Evolutionary conservation across 179 eudicot genomes (phyloP), one percentile per base, ranked within the genome.

Genomic region (Pouteria campechiana): DNA sequence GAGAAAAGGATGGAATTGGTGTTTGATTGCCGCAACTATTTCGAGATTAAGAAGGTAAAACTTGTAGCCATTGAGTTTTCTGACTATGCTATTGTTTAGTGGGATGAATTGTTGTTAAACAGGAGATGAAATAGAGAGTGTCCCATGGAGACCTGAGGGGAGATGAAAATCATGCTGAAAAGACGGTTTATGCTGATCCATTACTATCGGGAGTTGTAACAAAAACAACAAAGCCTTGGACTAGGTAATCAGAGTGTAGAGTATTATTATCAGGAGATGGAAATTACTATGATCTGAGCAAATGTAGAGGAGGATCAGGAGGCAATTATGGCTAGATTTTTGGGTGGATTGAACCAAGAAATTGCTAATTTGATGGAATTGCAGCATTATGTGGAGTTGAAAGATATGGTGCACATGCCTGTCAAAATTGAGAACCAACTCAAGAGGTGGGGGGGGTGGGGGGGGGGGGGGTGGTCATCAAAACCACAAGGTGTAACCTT

Each of bases 1-100:
- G 52, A 47, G 17, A 47, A 7, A 15, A 29, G 23, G 14, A n/a
- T 47, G 9, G 52, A 47, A 14, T 3, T 33, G 1, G 7, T 47
- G 4, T 47, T 47, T 47, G 52, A 47, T 2, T 47, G 52, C 13
- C 52, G 34, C 17, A 47, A 47, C 9, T 47, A 47, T 30, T n/a
- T n/a, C n/a, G n/a, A n/a, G n/a, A n/a, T n/a, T n/a, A n/a, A n/a
- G n/a, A n/a, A n/a, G n/a, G n/a, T n/a, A n/a, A n/a, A n/a, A n/a
- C n/a, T n/a, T n/a, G n/a, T n/a, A n/a, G n/a, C n/a, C n/a, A n/a
- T n/a, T n/a, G n/a, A n/a, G n/a, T n/a, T n/a, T n/a, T n/a, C 29
- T 2, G 25, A 47, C 13, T 47, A 47, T 47, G 52, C 41, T 3
- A 19, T 20, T 17, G 25, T 33, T 32, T 47, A 41, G 52, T 32